Evolutionary conservation across 1,284 basidiomycete genomes (phyloP), one percentile per base, ranked within the genome.

Genomic region (Mycosarcoma maydis): DNA sequence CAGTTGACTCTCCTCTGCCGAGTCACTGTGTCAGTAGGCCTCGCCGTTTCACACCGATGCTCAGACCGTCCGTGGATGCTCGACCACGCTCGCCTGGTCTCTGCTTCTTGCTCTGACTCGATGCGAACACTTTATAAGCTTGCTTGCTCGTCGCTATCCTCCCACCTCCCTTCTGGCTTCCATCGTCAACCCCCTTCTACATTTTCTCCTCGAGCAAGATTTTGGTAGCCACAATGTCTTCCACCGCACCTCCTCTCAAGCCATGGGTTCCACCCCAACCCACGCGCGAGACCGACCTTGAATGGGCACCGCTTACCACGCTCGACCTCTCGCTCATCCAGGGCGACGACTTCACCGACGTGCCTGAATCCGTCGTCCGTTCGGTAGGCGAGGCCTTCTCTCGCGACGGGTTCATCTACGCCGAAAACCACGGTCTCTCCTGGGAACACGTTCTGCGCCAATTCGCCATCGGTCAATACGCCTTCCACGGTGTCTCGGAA

Each of bases 381-480:
- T 45, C 73, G 4, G 78, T 80, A 14, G 76, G 78, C 24, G 50
- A 75, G 2, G 74, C 78, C 9, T 80, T 80, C 34, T 51, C 59
- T 20, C 59, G 56, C 30, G 69, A 72, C 27, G 80, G 80, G 11
- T 81, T 81, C 59, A 76, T 79, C 56, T 81, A 81, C 43, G 78
- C 78, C 60, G 65, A 67, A 26, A 79, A 80, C 73, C 80, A 81
- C 54, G 80, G 80, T 24, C 61, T 77, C 20, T 48, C 61, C 11
- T 78, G 75, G 59, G 69, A 74, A 1, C 44, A 79, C 24, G 75
- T 81, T 14, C 51, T 79, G 42, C 67, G 80, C 2, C 80, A 81
- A 37, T 81, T 81, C 42, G 72, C 76, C 42, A 80, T 81, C 29
- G 80, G 76, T 3, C 80, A 80, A 44, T 75, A 74, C 49, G 78